Conservation (phyloP, 352 stramenopile species). For the Globisporangium carolinianum region DNA sequence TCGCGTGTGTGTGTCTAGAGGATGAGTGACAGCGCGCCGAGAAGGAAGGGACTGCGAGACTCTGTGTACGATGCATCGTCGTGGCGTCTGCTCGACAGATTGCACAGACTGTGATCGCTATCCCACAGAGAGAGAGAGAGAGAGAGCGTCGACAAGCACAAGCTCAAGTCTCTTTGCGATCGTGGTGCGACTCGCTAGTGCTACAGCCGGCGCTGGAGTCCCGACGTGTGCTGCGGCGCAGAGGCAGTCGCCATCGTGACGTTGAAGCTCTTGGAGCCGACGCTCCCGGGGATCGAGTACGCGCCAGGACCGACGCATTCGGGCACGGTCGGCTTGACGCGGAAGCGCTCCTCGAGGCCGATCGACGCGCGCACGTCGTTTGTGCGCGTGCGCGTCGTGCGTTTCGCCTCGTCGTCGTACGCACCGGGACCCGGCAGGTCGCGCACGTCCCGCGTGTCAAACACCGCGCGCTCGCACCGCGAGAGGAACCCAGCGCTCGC, state of each 20-base stretch:
- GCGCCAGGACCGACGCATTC: constrained; percentile 36
- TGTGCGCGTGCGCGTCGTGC: constrained; percentile 20
- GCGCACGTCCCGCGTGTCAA: constrained; percentile 27
- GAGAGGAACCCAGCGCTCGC: constrained; percentile 28
- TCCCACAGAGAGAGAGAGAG: too few relatives aligned
- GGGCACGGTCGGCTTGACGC: constrained; percentile 41
- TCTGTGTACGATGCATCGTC: too few relatives aligned
- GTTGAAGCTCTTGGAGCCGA: constrained; percentile 68
- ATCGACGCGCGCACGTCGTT: constrained; percentile 34
- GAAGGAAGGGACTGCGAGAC: too few relatives aligned
- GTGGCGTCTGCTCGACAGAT: too few relatives aligned
- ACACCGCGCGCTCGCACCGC: constrained; percentile 34
- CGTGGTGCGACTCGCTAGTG: not conserved
- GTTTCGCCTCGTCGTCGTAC: constrained; percentile 20
- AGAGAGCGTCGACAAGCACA: too few relatives aligned
- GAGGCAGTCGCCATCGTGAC: constrained; percentile 31
- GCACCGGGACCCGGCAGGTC: constrained; percentile 45
- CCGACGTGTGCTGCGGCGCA: too few relatives aligned
- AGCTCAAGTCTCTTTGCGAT: too few relatives aligned
- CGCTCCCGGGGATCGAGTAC: constrained; percentile 43
- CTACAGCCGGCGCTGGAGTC: not conserved
- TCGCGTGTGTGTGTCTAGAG: too few relatives aligned
- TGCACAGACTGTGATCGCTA: too few relatives aligned
- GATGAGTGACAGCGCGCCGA: too few relatives aligned
- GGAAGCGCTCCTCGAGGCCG: constrained; percentile 44